Evolutionary conservation across 805 yeast genomes (phyloP), one percentile per base, ranked within the genome.

Genomic region (Candida vartiovaarae): DNA sequence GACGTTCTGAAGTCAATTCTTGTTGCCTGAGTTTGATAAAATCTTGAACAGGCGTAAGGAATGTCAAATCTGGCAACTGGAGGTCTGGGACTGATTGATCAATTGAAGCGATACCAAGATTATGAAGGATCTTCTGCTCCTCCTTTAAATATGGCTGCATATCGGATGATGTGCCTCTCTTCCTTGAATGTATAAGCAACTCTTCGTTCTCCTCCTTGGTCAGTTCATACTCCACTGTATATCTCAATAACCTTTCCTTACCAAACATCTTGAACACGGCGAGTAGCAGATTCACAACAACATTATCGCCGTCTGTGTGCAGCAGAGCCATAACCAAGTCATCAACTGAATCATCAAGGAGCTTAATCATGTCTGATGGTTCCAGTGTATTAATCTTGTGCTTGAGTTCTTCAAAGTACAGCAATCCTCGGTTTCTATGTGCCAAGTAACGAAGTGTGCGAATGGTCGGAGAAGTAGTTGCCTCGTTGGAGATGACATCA

Each of bases 371-470:
- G 26, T 45, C 37, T 27, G 37, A 48, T n/a, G 45, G 26, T 7
- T 43, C 35, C 8, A 45, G 26, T 3, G 36, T 31, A 1, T 49
- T 34, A 48, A 57, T 39, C 41, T 48, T 42, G 46, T 57, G 29
- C 8, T 40, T 41, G 4, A 67, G 48, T 35, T 64, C 68, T 5
- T 62, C 60, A 32, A 84, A 71, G 47, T 79, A 74, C 30, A 87
- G 70, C 53, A 87, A 72, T 0, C 95, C 96, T 45, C 95, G 67
- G 57, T 91, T 93, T 51, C 96, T 74, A 57, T 80, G 79, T 1
- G 84, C 82, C 52, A 93, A 67, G 56, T 85, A 89, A 41, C 95
- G 73, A 31, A 93, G 67, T 8, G 80, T 74, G 51, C 82, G 80
- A 25, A 90, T 74, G 2, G 84, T 78, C 1, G 95, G 91, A 0